A percentile compares a stretch with the other conserved stretches of the same genome.
phyloP scores from a whole-genome alignment of 495 filamentous ascomycete genomes.

The Amniculicola lignicola region DNA sequence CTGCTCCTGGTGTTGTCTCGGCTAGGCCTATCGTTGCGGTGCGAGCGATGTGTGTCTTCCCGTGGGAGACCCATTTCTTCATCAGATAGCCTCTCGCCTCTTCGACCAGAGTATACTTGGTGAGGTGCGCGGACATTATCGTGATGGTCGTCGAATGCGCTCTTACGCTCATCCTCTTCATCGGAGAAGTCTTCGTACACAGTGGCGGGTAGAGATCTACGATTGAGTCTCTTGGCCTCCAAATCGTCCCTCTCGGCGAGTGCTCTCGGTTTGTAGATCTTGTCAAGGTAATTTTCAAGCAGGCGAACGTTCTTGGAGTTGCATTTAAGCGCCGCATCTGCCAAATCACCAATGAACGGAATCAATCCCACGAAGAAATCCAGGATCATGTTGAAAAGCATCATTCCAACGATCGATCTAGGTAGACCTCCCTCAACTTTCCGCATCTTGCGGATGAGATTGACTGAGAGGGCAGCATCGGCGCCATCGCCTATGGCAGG shows the following conservation, averaged over 20 bases:
- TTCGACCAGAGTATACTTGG: slow-evolving; percentile 12
- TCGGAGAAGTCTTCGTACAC: slow-evolving; percentile 43
- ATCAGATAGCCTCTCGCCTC: slow-evolving; percentile 9
- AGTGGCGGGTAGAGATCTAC: slow-evolving; percentile 38
- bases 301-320: slow-evolving; percentile 41
- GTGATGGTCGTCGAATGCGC: slow-evolving; percentile 5
- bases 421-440: slow-evolving; percentile 72
- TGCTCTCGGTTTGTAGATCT: slow-evolving; percentile 39
- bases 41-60: not conserved
- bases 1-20: slow-evolving; percentile 13
- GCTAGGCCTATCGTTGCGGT: slow-evolving; percentile 9
- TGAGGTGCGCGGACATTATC: slow-evolving; percentile 8
- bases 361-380: slow-evolving; percentile 82
- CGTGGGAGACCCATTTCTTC: slow-evolving; percentile 24
- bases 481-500: slow-evolving; percentile 72
- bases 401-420: slow-evolving; percentile 51
- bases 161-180: slow-evolving; percentile 24
- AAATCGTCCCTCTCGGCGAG: slow-evolving; percentile 6
- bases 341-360: slow-evolving; percentile 80
- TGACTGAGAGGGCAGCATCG: slow-evolving; percentile 65
- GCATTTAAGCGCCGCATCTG: slow-evolving; percentile 55
- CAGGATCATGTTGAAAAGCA: slow-evolving; percentile 72
- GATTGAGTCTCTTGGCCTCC: not conserved
- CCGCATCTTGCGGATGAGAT: slow-evolving; percentile 64
- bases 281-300: slow-evolving; percentile 39